phyloP scores from a whole-genome alignment of 1,139 yeast species.

The Protomyces inouyei region DNA sequence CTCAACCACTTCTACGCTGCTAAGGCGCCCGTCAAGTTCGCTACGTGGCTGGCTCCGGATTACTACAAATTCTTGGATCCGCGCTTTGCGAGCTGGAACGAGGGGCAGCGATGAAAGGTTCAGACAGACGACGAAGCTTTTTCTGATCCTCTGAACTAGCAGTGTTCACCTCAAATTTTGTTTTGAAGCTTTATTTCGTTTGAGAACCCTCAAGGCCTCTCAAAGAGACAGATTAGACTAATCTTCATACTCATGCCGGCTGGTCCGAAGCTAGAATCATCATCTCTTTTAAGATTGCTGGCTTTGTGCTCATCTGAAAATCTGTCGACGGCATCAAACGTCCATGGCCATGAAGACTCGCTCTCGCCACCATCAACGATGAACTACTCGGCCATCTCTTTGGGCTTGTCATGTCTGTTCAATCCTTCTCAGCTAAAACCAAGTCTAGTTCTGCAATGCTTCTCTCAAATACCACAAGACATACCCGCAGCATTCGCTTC shows the following conservation, averaged over 20 bases:
- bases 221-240: no score
- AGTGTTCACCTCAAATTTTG: no score
- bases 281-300: no score
- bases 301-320: no score
- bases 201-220: no score
- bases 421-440: conserved; percentile 8
- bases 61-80: neutral
- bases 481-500: neutral
- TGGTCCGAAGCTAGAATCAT: no score
- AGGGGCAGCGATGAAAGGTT: neutral
- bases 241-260: no score
- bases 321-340: no score
- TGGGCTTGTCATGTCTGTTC: conserved; percentile 1
- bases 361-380: conserved; percentile 34
- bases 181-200: no score
- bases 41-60: neutral
- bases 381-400: conserved; percentile 50
- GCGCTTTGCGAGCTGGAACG: neutral
- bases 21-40: neutral
- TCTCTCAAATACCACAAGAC: conserved; percentile 7
- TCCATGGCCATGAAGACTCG: no score
- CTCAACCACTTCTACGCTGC: neutral
- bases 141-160: no score
- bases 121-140: no score
- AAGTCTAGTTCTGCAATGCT: conserved; percentile 2